Evolutionary conservation across 495 filamentous ascomycete genomes (phyloP), one percentile per base, ranked within the genome.

Genomic region (Schizothecium vesticola): DNA sequence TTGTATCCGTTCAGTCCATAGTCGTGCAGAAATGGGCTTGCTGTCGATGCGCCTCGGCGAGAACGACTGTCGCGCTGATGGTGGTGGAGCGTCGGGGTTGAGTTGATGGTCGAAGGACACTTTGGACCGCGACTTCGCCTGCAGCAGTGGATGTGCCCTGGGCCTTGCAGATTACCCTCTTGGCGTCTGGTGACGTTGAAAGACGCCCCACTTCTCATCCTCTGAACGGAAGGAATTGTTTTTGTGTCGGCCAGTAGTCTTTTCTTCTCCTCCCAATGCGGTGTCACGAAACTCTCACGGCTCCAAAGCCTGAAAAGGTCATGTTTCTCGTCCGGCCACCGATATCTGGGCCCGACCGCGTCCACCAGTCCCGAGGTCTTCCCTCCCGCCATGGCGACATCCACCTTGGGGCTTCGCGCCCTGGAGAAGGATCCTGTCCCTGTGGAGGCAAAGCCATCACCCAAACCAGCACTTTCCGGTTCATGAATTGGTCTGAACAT

Each of bases 81-180:
- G 21, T 1, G 10, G 58, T 6, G 24, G 22, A 59, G 24, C 22
- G 24, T 59, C 23, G 58, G 2, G 12, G 58, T 24, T 13, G 16
- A 33, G 26, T 29, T 19, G 11, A 16, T 25, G 62, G 8, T 65
- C 64, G 59, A 65, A 65, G 64, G 64, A 65, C 64, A 65, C 64
- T 25, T 57, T 59, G 64, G 26, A 57, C 25, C 36, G 21, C 19
- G 56, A 26, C 23, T 16, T 43, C 26, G 13, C 25, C 24, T 59
- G 23, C 23, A 59, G n/a, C 16, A 6, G n/a, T 9, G 4, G 23
- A 57, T n/a, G 51, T 57, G 51, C 21, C 26, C 51, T 31, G 19
- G 26, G 63, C 9, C 55, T 19, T 65, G 51, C 64, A 57, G 64
- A 57, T 21, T 57, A 21, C 51, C 26, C n/a, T 23, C 51, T 57